phyloP scores from a whole-genome alignment of 2,329 filamentous ascomycete species.

The Botrytis squamosa region DNA sequence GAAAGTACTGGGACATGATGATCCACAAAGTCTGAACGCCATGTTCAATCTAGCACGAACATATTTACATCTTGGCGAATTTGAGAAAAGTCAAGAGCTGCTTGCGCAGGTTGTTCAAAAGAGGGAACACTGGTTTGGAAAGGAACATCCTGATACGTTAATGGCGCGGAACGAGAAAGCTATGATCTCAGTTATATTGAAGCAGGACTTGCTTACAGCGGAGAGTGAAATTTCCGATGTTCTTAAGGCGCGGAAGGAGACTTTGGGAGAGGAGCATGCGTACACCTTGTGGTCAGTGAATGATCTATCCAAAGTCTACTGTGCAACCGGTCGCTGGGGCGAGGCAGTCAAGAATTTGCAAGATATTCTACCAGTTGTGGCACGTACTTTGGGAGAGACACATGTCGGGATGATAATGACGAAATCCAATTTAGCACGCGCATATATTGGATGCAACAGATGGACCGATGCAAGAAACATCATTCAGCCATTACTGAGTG shows the following conservation, averaged over 20 bases:
- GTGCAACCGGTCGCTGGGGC: constrained; percentile 33
- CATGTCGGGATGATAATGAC: too few species aligned
- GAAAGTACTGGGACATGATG: constrained; percentile 17
- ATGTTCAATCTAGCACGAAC: constrained; percentile 38
- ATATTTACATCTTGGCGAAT: constrained; percentile 30
- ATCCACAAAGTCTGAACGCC: constrained; percentile 36
- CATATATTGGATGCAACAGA: too few species aligned
- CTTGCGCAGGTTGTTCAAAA: constrained; percentile 21
- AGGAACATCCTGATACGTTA: background rate
- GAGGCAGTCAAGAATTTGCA: constrained; percentile 26
- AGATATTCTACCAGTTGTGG: too few species aligned
- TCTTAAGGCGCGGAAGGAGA: background rate
- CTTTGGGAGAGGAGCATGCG: constrained; percentile 39
- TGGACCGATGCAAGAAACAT: too few species aligned
- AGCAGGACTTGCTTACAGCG: background rate
- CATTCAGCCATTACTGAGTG: too few species aligned
- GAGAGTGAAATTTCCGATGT: background rate
- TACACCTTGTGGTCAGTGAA: constrained; percentile 40
- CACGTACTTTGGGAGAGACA: too few species aligned
- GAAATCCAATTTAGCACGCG: too few species aligned
- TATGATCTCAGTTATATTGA: background rate
- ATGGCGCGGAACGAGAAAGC: background rate
- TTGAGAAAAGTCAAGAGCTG: constrained; percentile 27
- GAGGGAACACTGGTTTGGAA: background rate
- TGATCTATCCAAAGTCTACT: constrained; percentile 38